These are phyloP conservation scores for Emmonsia crescens DNA, from an alignment of 2,329 filamentous ascomycete species.

Conservation along the genomic window DNA sequence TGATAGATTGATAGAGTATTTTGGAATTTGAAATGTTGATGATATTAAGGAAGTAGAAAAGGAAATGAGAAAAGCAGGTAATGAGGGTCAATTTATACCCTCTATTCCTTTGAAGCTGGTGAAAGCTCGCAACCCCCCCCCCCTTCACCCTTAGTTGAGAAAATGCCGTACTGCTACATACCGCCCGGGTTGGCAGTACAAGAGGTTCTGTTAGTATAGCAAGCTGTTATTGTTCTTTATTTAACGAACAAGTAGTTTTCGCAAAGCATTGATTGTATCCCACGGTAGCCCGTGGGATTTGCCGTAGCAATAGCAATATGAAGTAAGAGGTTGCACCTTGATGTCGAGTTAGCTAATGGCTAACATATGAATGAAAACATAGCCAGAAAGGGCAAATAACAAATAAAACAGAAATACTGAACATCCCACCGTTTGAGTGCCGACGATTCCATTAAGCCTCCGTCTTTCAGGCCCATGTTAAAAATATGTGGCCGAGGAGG, in stretches of 20 bases:
- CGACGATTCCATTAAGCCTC: too few species aligned
- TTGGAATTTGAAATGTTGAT: neutral
- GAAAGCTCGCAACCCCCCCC: neutral
- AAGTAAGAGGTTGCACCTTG: neutral
- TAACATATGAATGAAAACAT: neutral
- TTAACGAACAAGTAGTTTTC: neutral
- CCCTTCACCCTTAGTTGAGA: neutral
- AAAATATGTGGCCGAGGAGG: too few species aligned
- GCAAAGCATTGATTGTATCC: neutral
- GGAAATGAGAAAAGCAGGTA: neutral
- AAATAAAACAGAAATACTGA: neutral
- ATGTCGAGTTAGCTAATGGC: neutral
- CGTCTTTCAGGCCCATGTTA: too few species aligned
- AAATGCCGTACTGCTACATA: neutral
- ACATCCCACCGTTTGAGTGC: neutral
- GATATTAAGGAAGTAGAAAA: neutral
- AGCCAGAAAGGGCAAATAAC: neutral
- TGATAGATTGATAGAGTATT: neutral
- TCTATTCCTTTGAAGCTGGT: neutral
- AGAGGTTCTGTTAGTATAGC: neutral
- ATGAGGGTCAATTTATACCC: neutral
- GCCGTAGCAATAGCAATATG: neutral
- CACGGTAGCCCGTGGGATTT: neutral
- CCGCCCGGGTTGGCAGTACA: neutral
- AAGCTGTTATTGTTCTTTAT: too few species aligned